phyloP scores from a whole-genome alignment of 2,329 filamentous ascomycete species.

The Aspergillus pseudoterreus region DNA sequence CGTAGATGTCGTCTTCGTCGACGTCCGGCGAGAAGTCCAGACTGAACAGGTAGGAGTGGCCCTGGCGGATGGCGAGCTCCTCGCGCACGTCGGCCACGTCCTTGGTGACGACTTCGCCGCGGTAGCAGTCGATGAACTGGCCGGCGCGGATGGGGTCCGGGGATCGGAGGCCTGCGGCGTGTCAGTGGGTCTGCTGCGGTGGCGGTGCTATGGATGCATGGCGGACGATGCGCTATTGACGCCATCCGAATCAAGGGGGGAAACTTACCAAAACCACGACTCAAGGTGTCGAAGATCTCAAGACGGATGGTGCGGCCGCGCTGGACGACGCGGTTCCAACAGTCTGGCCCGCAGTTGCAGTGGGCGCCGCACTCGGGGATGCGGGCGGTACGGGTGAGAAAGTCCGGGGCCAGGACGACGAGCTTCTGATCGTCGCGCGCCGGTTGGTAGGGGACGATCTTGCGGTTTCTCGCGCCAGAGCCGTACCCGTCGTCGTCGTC shows the following conservation, averaged over 20 bases:
- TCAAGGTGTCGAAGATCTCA: slow-evolving; percentile 41
- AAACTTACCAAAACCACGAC: slow-evolving; percentile 39
- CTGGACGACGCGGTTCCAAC: slow-evolving; percentile 43
- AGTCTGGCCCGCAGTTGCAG: slow-evolving; percentile 34
- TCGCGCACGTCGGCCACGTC: slow-evolving; percentile 37
- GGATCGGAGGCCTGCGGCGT: slow-evolving; percentile 36
- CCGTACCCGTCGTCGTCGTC: not conserved
- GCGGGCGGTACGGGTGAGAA: slow-evolving; percentile 32
- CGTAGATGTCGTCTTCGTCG: slow-evolving; percentile 29
- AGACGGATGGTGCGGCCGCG: slow-evolving; percentile 36
- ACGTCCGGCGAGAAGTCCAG: slow-evolving; percentile 35
- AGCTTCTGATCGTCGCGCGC: slow-evolving; percentile 11
- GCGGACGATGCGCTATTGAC: not conserved
- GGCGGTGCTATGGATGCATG: not conserved
- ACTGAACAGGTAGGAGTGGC: slow-evolving; percentile 41
- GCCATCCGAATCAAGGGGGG: not conserved
- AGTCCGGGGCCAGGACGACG: slow-evolving; percentile 26
- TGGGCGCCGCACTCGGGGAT: slow-evolving; percentile 40
- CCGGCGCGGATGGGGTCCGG: slow-evolving; percentile 34
- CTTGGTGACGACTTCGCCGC: slow-evolving; percentile 42
- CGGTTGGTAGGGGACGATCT: slow-evolving; percentile 30
- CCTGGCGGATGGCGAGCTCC: slow-evolving; percentile 20
- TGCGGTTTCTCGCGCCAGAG: slow-evolving; percentile 11
- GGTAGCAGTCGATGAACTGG: slow-evolving; percentile 45
- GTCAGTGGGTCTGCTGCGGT: slow-evolving; percentile 5